Evolutionary conservation across 2,329 filamentous ascomycete genomes (phyloP), one percentile per base, ranked within the genome.

Genomic region (Talaromyces sp.): DNA sequence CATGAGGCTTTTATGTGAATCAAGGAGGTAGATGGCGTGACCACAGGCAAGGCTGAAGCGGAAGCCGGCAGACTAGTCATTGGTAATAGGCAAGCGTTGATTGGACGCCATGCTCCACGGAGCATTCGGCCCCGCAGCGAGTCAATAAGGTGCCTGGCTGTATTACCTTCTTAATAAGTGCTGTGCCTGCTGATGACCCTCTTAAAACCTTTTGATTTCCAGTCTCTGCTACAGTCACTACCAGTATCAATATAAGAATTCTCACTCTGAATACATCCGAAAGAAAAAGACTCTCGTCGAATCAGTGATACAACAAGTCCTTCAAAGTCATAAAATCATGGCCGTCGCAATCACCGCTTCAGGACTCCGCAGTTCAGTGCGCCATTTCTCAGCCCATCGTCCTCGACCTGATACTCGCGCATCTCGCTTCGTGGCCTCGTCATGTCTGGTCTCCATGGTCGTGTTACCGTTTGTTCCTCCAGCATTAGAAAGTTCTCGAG

Each of bases 401-500:
- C 74, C 78, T 41, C 75, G 69, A 27, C 76, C 77, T 19, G 75
- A 78, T 52, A 78, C 74, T 59, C 78, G 76, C 49, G 72, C 74
- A 56, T 74, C 78, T 49, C 78, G 78, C 41, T 76, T 79, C 50
- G 68, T 81, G 35, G 75, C 79, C 54, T 74, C 73, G 60, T 78
- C 78, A 14, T 79, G 79, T 66, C 73, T 82, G 14, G 71, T 77
- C 47, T 78, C 79, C 1, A 78, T 76, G 1, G 79, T 82, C 22
- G 73, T 81, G 19, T 70, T 82, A 5, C 80, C 80, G 5, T 82
- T 82, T 67, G 75, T 82, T 3, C 80, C 80, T 33, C 80, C 80
- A 7, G 80, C 80, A 4, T 72, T 82, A 11, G 80, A 81, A 66
- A 81, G 79, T 66, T 80, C 78, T 39, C 74, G 78, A 39, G 76